These are phyloP conservation scores for Vitis labrusca DNA, from an alignment of 164 flowering plant genomes.

Conservation along the genomic window DNA sequence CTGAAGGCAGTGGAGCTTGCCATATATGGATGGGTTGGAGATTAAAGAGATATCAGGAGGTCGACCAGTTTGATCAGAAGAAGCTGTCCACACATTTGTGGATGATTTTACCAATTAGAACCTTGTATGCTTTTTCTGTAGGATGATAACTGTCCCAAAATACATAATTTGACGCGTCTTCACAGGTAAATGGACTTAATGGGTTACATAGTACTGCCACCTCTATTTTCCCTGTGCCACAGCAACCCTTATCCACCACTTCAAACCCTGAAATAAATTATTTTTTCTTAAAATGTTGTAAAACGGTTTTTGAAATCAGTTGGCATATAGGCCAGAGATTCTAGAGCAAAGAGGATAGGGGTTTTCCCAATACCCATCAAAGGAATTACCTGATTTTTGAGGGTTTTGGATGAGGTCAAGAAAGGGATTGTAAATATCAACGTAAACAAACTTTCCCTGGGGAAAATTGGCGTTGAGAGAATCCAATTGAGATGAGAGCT, in stretches of 20 bases:
- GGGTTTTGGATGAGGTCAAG: conserved; percentile 37
- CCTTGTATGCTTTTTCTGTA: conserved; percentile 19
- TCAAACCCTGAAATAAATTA: conserved; percentile 29
- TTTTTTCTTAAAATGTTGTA: no score
- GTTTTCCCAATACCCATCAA: not conserved
- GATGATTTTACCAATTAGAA: not conserved
- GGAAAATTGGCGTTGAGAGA: conserved; percentile 12
- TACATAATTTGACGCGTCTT: conserved; percentile 13
- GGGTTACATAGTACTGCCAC: conserved; percentile 28
- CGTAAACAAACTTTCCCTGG: conserved; percentile 23
- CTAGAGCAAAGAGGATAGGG: not conserved
- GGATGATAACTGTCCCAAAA: conserved; percentile 44
- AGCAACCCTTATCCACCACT: conserved; percentile 40
- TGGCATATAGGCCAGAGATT: not conserved
- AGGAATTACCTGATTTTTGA: conserved; percentile 26
- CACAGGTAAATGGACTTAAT: conserved; percentile 4
- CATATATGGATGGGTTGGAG: no score
- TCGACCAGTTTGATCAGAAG: not conserved
- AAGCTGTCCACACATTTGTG: conserved; percentile 1
- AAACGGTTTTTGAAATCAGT: no score
- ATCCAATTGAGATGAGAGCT: conserved; percentile 21
- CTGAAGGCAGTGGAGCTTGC: no score
- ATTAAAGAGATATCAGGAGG: no score
- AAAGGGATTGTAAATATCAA: conserved; percentile 37
- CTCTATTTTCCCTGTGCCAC: conserved; percentile 46